These are phyloP conservation scores for Simplicillium aogashimaense DNA, from an alignment of 2,329 filamentous ascomycete species.

Conservation along the genomic window DNA sequence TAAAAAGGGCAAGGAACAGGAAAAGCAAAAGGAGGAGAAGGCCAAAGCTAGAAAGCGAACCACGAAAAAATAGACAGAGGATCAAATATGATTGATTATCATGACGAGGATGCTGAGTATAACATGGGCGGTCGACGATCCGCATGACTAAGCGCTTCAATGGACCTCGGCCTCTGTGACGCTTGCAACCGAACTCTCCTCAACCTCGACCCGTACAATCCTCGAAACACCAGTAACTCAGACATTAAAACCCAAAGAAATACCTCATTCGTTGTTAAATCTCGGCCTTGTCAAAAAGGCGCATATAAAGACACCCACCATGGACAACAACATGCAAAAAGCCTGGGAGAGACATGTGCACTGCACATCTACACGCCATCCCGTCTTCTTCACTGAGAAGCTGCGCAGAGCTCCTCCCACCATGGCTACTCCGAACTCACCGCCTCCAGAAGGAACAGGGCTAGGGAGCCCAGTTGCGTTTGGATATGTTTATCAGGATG, in stretches of 20 bases:
- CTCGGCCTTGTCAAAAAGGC: background rate
- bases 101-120: too few relatives aligned
- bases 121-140: too few relatives aligned
- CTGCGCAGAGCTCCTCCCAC: slow-evolving; percentile 36
- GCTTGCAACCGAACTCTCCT: too few relatives aligned
- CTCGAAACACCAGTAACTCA: too few relatives aligned
- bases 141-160: too few relatives aligned
- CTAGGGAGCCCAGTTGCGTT: slow-evolving; percentile 38
- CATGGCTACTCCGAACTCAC: too few relatives aligned
- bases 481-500: slow-evolving; percentile 50
- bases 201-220: too few relatives aligned
- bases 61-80: background rate
- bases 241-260: too few relatives aligned
- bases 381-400: slow-evolving; percentile 64
- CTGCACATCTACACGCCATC: slow-evolving; percentile 54
- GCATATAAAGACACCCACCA: background rate
- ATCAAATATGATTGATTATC: background rate
- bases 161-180: too few relatives aligned
- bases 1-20: slow-evolving; percentile 28
- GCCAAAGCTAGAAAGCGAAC: background rate
- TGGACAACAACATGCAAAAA: background rate
- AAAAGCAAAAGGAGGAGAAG: slow-evolving; percentile 11
- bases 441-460: too few relatives aligned
- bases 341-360: slow-evolving; percentile 23
- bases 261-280: too few relatives aligned